A percentile compares a stretch with the other conserved stretches of the same genome.
Evolutionary conservation across 2,329 filamentous ascomycete genomes (phyloP).

Genomic region (Diaporthe sp.): DNA sequence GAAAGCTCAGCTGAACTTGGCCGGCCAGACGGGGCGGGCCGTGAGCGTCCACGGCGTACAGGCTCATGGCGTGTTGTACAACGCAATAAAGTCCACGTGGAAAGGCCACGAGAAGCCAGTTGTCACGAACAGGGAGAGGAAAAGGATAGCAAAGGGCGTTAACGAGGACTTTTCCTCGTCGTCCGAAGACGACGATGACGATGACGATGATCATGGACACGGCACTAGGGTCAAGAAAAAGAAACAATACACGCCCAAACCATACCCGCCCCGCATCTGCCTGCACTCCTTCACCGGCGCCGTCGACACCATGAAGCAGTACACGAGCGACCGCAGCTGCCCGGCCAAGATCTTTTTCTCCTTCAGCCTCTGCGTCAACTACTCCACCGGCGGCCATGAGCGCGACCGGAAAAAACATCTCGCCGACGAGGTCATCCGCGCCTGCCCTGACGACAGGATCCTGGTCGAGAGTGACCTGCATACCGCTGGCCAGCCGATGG

Average conservation of each 20-base stretch:
- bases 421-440: constrained; percentile 68
- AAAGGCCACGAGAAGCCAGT: constrained; percentile 77
- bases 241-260: constrained; percentile 57
- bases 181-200: constrained; percentile 39
- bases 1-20: constrained; percentile 77
- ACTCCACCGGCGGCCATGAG: constrained; percentile 66
- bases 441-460: constrained; percentile 82
- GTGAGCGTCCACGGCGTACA: constrained; percentile 83
- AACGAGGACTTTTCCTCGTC: constrained; percentile 59
- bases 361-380: constrained; percentile 88
- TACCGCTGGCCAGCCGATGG: constrained; percentile 85
- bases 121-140: constrained; percentile 71
- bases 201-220: constrained; percentile 27
- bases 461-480: constrained; percentile 94
- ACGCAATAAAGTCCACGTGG: constrained; percentile 76
- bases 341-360: constrained; percentile 88
- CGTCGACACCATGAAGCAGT: constrained; percentile 81
- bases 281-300: constrained; percentile 93
- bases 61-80: constrained; percentile 79
- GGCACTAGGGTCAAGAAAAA: background rate
- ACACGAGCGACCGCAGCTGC: constrained; percentile 78
- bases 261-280: constrained; percentile 90
- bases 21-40: constrained; percentile 74
- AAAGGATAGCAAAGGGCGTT: constrained; percentile 61
- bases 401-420: constrained; percentile 64